A percentile compares a stretch with the other conserved stretches of the same genome.
These are phyloP conservation scores for Termitomyces sp. DNA, from an alignment of 768 basidiomycete genomes.

Conservation along the genomic window DNA sequence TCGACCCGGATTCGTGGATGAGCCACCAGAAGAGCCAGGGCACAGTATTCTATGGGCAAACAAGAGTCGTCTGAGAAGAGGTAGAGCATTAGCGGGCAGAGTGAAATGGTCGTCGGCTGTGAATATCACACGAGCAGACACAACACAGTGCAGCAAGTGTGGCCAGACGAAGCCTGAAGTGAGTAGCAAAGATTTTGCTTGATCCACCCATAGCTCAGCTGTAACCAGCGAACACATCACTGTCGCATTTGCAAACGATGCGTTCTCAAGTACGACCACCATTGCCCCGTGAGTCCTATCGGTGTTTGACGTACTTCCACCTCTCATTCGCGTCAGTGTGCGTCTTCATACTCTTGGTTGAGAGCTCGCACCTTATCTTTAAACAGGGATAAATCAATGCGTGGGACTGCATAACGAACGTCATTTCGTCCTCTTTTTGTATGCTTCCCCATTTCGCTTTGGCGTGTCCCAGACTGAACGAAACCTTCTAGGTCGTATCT, in stretches of 20 bases:
- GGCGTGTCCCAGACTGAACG: not conserved
- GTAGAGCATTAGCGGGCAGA: constrained; percentile 32
- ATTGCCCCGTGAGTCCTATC: constrained; percentile 71
- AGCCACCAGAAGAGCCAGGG: constrained; percentile 40
- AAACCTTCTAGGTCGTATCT: constrained; percentile 68
- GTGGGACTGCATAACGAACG: constrained; percentile 95
- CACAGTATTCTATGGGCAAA: constrained; percentile 57
- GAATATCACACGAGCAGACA: constrained; percentile 49
- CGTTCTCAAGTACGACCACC: constrained; percentile 87
- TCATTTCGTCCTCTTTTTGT: constrained; percentile 96
- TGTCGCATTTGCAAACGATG: constrained; percentile 47
- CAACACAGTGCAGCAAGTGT: constrained; percentile 69
- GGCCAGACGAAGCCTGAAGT: constrained; percentile 75
- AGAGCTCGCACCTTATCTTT: not conserved
- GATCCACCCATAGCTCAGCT: not conserved
- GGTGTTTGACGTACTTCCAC: not conserved
- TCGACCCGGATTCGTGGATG: constrained; percentile 76
- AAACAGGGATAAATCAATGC: constrained; percentile 92
- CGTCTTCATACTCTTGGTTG: constrained; percentile 16
- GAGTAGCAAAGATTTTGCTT: constrained; percentile 20
- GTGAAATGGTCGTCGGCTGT: constrained; percentile 49
- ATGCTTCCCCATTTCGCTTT: constrained; percentile 20
- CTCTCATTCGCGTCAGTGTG: constrained; percentile 31
- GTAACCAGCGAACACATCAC: constrained; percentile 67
- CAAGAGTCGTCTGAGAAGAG: constrained; percentile 23